Percentiles rank a stretch among this genome's conserved stretches.
phyloP scores from a whole-genome alignment of 306 rosid species.

The Fragaria nilgerrensis region DNA sequence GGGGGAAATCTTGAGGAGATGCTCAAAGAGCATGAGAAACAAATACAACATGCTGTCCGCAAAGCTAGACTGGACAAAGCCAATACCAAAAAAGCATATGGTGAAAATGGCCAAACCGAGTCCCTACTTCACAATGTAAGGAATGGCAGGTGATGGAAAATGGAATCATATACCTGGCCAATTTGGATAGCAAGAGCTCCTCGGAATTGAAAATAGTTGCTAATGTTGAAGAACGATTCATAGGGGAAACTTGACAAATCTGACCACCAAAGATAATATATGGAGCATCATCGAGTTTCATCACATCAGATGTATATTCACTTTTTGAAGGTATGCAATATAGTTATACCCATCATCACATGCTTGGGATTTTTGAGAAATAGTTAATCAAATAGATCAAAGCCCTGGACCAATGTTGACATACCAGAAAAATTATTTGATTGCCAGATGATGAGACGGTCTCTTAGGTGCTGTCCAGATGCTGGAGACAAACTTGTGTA shows the following conservation, averaged over 20 bases:
- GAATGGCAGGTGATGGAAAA: conserved; percentile 31
- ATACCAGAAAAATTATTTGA: conserved; percentile 17
- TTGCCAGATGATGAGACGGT: conserved; percentile 19
- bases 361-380: neutral
- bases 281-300: conserved; percentile 24
- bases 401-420: conserved; percentile 22
- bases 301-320: conserved; percentile 16
- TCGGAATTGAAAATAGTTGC: neutral
- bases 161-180: conserved; percentile 14
- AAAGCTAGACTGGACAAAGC: conserved; percentile 67
- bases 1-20: conserved; percentile 68
- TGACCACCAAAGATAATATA: conserved; percentile 6
- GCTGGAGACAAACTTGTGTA: conserved; percentile 26
- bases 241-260: conserved; percentile 4
- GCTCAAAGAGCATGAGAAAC: conserved; percentile 77
- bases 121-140: conserved; percentile 45
- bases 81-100: conserved; percentile 32
- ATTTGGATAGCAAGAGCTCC: conserved; percentile 27
- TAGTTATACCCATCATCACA: neutral
- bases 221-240: neutral
- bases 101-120: conserved; percentile 45
- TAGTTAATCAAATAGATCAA: conserved; percentile 5
- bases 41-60: conserved; percentile 68
- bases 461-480: conserved; percentile 16
- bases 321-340: conserved; percentile 21